Percentiles rank a stretch among this genome's conserved stretches.
phyloP scores from a whole-genome alignment of 2,329 filamentous ascomycete species.

The Diplodia corticola region DNA sequence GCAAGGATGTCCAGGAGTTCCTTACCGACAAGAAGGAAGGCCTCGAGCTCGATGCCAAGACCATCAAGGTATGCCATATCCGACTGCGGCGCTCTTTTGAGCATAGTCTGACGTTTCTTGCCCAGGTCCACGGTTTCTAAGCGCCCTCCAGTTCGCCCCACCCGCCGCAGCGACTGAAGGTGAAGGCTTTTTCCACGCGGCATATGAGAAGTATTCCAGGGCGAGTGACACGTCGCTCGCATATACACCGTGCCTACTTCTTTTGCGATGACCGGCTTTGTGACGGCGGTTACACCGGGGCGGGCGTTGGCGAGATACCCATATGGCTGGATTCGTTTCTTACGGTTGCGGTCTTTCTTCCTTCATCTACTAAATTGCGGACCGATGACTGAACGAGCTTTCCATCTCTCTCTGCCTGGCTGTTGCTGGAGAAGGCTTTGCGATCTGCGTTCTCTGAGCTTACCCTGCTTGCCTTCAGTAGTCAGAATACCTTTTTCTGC shows the following conservation, averaged over 20 bases:
- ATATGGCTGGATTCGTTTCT: constrained; percentile 7
- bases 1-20: constrained; percentile 98
- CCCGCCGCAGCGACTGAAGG: constrained; percentile 25
- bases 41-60: constrained; percentile 91
- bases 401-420: not conserved
- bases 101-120: not conserved
- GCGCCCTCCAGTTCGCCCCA: constrained; percentile 26
- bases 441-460: not conserved
- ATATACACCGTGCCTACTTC: constrained; percentile 5
- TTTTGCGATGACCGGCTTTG: constrained; percentile 1
- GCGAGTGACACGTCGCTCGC: not conserved
- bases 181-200: not conserved
- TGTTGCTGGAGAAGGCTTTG: not conserved
- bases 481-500: not conserved
- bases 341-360: constrained; percentile 11
- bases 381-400: not conserved
- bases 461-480: not conserved
- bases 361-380: not conserved
- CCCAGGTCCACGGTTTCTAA: constrained; percentile 41
- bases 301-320: constrained; percentile 21
- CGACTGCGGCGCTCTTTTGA: not conserved
- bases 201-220: not conserved
- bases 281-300: constrained; percentile 17
- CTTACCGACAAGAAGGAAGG: constrained; percentile 94
- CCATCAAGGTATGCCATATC: constrained; percentile 72